Conservation (phyloP, 2,329 filamentous ascomycete species). For the Xylaria sp. region DNA sequence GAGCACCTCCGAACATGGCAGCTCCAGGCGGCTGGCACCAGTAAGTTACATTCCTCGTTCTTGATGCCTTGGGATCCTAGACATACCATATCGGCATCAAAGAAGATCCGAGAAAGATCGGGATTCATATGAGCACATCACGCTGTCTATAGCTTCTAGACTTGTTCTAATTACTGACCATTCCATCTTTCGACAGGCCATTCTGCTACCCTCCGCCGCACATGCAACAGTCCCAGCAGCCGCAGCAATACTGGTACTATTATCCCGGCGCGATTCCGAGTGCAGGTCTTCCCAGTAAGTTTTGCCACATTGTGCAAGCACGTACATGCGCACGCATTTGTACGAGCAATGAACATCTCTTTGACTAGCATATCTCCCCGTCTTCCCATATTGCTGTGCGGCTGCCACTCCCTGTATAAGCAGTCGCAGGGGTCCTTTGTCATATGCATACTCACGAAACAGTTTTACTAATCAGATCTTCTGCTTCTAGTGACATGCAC, state of each 20-base stretch:
- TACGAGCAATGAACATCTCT: not conserved
- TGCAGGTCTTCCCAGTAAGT: conserved; percentile 19
- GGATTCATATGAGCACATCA: not conserved
- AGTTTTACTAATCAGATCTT: not conserved
- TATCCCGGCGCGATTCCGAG: not conserved
- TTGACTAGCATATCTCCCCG: not conserved
- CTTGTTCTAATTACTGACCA: not conserved
- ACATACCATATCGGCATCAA: not conserved
- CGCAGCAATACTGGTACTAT: conserved; percentile 20
- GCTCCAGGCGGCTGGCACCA: conserved; percentile 3
- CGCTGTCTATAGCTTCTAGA: not conserved
- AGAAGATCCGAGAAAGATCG: not conserved
- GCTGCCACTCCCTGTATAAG: not conserved
- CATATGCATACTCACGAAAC: not conserved
- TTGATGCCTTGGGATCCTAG: not conserved
- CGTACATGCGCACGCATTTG: not conserved
- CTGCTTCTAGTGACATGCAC: conserved; percentile 12
- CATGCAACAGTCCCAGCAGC: conserved; percentile 1
- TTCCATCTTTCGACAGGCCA: not conserved
- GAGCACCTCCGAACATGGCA: not conserved
- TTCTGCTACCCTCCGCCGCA: conserved; percentile 9
- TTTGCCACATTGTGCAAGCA: not conserved
- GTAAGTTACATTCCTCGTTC: conserved; percentile 18
- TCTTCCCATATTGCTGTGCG: not conserved
- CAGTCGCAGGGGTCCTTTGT: not conserved